Evolutionary conservation across 495 filamentous ascomycete species (phyloP).

Genomic region (Aspergillus affinis): DNA sequence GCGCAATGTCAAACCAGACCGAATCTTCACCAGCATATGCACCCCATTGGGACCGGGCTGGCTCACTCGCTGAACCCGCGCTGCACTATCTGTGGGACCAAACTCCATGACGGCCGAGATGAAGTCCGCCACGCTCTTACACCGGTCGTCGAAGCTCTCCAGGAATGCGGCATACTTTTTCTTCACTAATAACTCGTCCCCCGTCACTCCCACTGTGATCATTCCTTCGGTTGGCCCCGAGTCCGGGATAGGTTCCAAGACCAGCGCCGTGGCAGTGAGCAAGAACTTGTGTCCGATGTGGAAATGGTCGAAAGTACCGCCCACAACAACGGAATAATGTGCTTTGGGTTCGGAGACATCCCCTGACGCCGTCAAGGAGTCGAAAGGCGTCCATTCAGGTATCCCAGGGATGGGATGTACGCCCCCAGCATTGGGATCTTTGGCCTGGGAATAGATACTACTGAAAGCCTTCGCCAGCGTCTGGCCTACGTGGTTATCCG

Average conservation of each 20-base stretch:
- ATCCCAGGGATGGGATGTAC: conserved; percentile 33
- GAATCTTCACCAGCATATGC: conserved; percentile 47
- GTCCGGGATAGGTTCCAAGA: conserved; percentile 51
- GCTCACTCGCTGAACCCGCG: conserved; percentile 31
- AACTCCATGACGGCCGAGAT: conserved; percentile 68
- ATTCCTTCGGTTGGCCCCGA: conserved; percentile 34
- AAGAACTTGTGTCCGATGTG: conserved; percentile 96
- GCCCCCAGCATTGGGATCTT: conserved; percentile 22
- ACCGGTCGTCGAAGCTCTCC: conserved; percentile 74
- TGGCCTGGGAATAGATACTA: conserved; percentile 21
- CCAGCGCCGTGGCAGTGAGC: conserved; percentile 77
- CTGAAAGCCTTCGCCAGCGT: conserved; percentile 32
- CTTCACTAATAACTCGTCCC: conserved; percentile 77
- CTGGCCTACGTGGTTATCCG: conserved; percentile 59
- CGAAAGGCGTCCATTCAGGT: conserved; percentile 26
- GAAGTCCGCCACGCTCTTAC: conserved; percentile 66
- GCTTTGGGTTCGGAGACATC: conserved; percentile 21
- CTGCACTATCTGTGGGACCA: conserved; percentile 26
- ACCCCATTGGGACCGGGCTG: conserved; percentile 51
- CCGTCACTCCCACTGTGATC: conserved; percentile 83
- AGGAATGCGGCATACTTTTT: conserved; percentile 84
- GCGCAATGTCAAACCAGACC: conserved; percentile 55
- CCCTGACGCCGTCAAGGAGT: conserved; percentile 25
- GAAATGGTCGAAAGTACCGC: conserved; percentile 95
- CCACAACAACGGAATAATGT: conserved; percentile 70